phyloP scores from a whole-genome alignment of 192 early-diverging fungal species.

The Thoreauomyces humboldtii region DNA sequence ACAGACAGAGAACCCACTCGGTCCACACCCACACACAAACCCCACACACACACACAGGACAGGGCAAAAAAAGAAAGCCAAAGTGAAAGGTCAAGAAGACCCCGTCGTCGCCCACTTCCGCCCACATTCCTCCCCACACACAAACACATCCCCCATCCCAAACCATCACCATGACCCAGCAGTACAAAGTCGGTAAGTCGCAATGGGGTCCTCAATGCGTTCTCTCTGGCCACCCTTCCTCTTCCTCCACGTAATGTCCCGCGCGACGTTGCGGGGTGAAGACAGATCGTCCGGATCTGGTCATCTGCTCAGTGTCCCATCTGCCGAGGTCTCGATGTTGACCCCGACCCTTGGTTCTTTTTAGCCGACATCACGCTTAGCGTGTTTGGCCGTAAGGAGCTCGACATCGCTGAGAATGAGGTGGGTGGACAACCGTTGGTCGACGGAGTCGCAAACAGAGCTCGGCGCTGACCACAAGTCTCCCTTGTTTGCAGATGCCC shows the following conservation, averaged over 20 bases:
- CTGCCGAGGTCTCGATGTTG: background rate
- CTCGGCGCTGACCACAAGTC: background rate
- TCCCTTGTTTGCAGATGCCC: constrained; percentile 72
- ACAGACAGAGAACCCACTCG: no score
- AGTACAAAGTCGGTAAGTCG: constrained; percentile 41
- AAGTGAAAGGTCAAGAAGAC: no score
- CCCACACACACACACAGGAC: no score
- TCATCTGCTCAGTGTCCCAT: background rate
- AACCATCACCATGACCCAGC: constrained; percentile 25
- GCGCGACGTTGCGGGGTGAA: background rate
- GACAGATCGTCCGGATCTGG: background rate
- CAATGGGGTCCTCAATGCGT: no score
- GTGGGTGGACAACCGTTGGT: no score
- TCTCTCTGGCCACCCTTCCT: no score
- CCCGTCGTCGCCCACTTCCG: no score
- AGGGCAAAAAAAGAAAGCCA: no score
- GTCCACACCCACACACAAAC: no score
- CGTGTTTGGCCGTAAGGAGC: constrained; percentile 94
- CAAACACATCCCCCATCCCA: background rate
- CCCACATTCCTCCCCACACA: background rate
- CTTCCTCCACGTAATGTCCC: background rate
- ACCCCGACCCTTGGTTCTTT: background rate
- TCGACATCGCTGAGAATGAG: constrained; percentile 90
- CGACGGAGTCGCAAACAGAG: no score
- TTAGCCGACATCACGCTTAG: constrained; percentile 87